A percentile compares a stretch with the other conserved stretches of the same genome.
phyloP scores from a whole-genome alignment of 2,329 filamentous ascomycete species.

The Fusarium pilosicola region DNA sequence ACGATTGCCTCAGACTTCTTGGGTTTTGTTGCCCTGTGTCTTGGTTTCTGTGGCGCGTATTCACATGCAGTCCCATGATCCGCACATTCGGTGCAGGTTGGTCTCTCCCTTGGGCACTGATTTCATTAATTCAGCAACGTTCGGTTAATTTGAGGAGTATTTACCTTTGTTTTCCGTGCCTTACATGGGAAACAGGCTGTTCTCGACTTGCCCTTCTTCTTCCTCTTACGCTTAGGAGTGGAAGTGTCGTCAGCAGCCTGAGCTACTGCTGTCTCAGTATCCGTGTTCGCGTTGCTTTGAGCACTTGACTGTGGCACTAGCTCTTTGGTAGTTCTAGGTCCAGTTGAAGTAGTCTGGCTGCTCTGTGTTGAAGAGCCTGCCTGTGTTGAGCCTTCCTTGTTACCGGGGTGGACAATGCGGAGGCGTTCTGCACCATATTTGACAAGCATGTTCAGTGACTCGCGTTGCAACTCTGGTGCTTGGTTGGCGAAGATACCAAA shows the following conservation, averaged over 20 bases:
- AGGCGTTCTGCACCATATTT: slow-evolving; percentile 67
- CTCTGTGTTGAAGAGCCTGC: slow-evolving; percentile 37
- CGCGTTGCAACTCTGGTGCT: slow-evolving; percentile 63
- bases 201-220: slow-evolving; percentile 45
- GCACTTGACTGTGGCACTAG: slow-evolving; percentile 42
- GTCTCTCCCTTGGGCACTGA: slow-evolving; percentile 55
- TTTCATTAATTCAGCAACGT: background rate
- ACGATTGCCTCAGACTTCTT: slow-evolving; percentile 24
- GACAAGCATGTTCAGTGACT: slow-evolving; percentile 66
- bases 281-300: slow-evolving; percentile 21
- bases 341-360: slow-evolving; percentile 37
- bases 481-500: slow-evolving; percentile 70
- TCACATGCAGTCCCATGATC: slow-evolving; percentile 48
- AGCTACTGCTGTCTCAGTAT: slow-evolving; percentile 2
- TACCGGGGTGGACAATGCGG: slow-evolving; percentile 65
- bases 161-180: slow-evolving; percentile 52
- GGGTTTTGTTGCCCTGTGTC: slow-evolving; percentile 35
- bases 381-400: slow-evolving; percentile 47
- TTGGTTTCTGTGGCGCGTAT: slow-evolving; percentile 51
- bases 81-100: slow-evolving; percentile 53
- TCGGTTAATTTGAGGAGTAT: background rate
- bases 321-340: slow-evolving; percentile 47
- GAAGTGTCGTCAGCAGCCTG: background rate
- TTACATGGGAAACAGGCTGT: slow-evolving; percentile 53
- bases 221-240: slow-evolving; percentile 21